Evolutionary conservation across 352 stramenopile species (phyloP).

Genomic region (Globisporangium paroecandrum): DNA sequence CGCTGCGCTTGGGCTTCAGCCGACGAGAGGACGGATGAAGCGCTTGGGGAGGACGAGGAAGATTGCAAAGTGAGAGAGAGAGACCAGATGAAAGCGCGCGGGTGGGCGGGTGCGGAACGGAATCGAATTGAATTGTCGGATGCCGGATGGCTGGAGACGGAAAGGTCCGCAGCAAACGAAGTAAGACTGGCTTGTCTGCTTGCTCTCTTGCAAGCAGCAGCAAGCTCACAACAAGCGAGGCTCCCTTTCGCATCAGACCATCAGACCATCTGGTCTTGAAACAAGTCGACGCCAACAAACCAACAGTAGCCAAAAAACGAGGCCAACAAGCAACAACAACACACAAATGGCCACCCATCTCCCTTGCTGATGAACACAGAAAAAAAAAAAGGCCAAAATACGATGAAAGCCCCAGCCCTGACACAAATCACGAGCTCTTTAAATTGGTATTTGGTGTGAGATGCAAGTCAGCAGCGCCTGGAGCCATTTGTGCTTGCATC

Average conservation of each 20-base stretch:
- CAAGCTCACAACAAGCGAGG: not conserved
- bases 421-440: not conserved
- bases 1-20: conserved; percentile 12
- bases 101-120: not conserved
- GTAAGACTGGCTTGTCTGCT: not conserved
- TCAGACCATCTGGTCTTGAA: conserved; percentile 2
- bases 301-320: not conserved
- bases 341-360: not conserved
- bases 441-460: not conserved
- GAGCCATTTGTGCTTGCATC: no score
- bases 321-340: not conserved
- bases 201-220: not conserved
- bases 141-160: conserved; percentile 5
- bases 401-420: not conserved
- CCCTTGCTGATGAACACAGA: not conserved
- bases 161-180: no score
- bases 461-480: not conserved
- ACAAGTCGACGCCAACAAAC: not conserved
- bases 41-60: conserved; percentile 18
- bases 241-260: not conserved
- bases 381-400: not conserved
- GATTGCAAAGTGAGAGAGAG: conserved; percentile 20
- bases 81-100: not conserved
- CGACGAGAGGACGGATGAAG: not conserved
- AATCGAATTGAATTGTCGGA: not conserved